phyloP scores from a whole-genome alignment of 164 flowering plant genomes.

The Macadamia tetraphylla region DNA sequence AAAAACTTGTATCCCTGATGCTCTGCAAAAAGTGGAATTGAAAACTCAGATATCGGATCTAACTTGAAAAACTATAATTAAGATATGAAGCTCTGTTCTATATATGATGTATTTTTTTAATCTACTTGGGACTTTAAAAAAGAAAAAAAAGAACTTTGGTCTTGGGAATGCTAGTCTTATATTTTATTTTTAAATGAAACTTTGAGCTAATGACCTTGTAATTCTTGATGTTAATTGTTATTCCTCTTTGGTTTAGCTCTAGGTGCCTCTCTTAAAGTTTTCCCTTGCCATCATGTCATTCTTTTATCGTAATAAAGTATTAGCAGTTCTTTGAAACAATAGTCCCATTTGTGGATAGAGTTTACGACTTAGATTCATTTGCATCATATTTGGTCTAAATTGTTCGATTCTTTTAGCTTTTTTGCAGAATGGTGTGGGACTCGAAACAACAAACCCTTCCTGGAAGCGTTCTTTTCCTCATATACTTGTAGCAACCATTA shows the following conservation, averaged over 20 bases:
- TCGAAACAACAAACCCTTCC: conserved; percentile 50
- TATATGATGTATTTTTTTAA: background rate
- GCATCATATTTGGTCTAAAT: conserved; percentile 5
- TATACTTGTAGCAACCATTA: conserved; percentile 61
- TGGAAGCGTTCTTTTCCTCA: conserved; percentile 74
- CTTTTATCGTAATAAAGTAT: background rate
- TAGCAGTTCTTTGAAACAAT: no score
- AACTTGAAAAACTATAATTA: background rate
- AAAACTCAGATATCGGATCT: background rate
- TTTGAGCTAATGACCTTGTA: no score
- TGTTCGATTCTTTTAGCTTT: conserved; percentile 31
- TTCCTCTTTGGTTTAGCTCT: background rate
- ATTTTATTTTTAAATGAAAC: no score
- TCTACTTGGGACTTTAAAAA: no score
- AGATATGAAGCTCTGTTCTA: background rate
- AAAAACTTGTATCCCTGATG: background rate
- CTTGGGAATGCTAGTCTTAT: no score
- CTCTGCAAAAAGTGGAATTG: background rate
- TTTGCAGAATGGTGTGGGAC: conserved; percentile 30
- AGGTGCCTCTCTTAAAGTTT: background rate
- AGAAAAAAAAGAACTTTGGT: no score
- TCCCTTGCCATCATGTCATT: background rate
- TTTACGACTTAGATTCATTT: background rate
- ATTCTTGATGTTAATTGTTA: background rate
- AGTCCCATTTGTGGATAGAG: no score